Conservation (phyloP, 768 basidiomycete genomes). For the Antrodiella citrinella region DNA sequence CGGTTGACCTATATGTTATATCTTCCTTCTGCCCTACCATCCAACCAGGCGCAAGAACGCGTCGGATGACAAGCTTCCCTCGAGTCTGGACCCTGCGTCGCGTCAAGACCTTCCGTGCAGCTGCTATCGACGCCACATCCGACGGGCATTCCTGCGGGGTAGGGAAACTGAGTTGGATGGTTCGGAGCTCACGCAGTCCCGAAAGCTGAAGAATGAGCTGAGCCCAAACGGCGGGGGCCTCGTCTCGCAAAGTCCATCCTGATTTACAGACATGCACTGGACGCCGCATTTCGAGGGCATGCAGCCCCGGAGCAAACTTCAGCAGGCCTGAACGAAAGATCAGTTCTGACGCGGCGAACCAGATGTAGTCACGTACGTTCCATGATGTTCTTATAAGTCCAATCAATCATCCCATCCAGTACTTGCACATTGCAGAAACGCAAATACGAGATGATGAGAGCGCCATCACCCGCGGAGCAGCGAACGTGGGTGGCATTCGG, state of each 20-base stretch:
- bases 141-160: neutral
- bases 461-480: conserved; percentile 1
- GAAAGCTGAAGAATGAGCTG: conserved; percentile 1
- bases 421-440: neutral
- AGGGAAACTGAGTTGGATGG: conserved; percentile 1
- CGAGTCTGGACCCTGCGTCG: neutral
- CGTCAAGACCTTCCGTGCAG: conserved; percentile 2
- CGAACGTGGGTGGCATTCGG: conserved; percentile 5
- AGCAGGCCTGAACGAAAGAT: neutral
- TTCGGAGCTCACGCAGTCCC: conserved; percentile 1
- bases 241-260: neutral
- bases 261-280: conserved; percentile 1
- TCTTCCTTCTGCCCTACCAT: no score
- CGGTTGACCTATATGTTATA: no score
- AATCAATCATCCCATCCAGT: conserved; percentile 7
- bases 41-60: conserved; percentile 3
- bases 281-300: conserved; percentile 3
- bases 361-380: conserved; percentile 1
- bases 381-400: neutral
- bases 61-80: conserved; percentile 1
- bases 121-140: neutral
- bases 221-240: conserved; percentile 2
- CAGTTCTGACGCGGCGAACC: neutral
- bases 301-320: neutral
- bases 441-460: neutral